Base-by-base conservation (phyloP, 495 filamentous ascomycete species). In the Polyplosphaeria fusca region DNA sequence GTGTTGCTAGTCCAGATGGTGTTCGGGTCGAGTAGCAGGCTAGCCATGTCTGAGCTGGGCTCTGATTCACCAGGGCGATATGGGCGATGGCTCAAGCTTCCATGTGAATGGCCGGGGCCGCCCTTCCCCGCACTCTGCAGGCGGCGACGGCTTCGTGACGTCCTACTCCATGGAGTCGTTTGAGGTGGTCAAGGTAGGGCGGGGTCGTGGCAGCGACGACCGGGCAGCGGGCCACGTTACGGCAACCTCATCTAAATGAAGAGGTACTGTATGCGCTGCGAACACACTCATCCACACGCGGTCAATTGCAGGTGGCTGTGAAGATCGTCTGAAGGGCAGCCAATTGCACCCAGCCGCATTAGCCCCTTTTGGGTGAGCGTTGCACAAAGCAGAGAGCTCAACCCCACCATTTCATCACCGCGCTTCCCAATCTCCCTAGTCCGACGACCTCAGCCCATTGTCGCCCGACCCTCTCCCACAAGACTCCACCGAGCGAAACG, bases 341-440 rank as follows among this genome's bases (percentile, higher is more conserved):
- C 48, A 60, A 60, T 60, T 16, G 42, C 49, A 39, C 14, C 39
- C 12, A 1, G 18, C 25, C 19, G 11, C 19, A 43, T 41, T 52
- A 52, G 24, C 40, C 48, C 42, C 19, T 24, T 53, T 60, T 53
- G 9, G 43, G 55, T 23, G 2, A 4, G 16, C 1, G 52, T 61
- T 44, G 40, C 51, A 55, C 58, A 60, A 54, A 60, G 50, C 57
- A 54, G 39, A 20, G 23, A 55, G 52, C 48, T 53, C 20, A 41
- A 60, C 57, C 57, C 57, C 57, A 60, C 57, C 57, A 60, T 60
- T 54, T 54, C 57, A 54, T 46, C 56, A 53, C 42, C 48, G 22
- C 39, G 53, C 44, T 49, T 42, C 20, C 11, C 20, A 7, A 42
- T 42, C 39, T 35, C 30, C 30, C 30, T 35, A 35, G 14, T 14